Evolutionary conservation across 2,329 filamentous ascomycete genomes (phyloP).

Genomic region (Lojkania enalia): DNA sequence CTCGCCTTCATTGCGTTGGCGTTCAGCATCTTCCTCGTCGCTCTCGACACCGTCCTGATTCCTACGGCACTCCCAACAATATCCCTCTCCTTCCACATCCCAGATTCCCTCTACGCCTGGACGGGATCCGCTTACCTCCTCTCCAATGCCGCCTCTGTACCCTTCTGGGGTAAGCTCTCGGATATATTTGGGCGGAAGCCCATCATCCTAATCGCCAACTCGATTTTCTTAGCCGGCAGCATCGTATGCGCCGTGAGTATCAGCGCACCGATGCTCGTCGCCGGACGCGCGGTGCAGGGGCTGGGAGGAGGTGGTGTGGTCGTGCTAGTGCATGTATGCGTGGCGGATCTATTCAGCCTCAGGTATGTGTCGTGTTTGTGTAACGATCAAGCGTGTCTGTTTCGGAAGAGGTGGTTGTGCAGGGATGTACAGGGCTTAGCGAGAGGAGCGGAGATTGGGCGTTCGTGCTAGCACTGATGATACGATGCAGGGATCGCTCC

Average conservation of each 20-base stretch:
- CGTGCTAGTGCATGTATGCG: conserved; percentile 57
- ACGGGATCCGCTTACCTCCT: conserved; percentile 59
- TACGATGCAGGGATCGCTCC: conserved; percentile 49
- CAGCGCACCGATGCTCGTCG: conserved; percentile 57
- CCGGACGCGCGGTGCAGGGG: conserved; percentile 58
- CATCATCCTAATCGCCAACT: conserved; percentile 38
- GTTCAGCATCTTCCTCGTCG: conserved; percentile 47
- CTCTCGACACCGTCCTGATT: conserved; percentile 59
- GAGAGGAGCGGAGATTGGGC: background rate
- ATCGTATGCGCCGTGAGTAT: conserved; percentile 54
- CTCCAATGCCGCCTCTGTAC: conserved; percentile 43
- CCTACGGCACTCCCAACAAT: conserved; percentile 70
- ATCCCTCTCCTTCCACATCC: conserved; percentile 61
- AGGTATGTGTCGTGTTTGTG: conserved; percentile 24
- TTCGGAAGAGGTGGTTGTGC: background rate
- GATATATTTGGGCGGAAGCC: conserved; percentile 46
- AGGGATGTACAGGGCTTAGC: background rate
- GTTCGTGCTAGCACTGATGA: conserved; percentile 12
- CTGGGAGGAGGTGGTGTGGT: conserved; percentile 58
- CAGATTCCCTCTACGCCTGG: conserved; percentile 75
- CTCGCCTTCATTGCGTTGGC: conserved; percentile 36
- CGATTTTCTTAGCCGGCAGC: conserved; percentile 54
- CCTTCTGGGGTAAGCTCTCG: conserved; percentile 47
- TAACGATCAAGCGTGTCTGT: background rate
- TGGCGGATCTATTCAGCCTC: conserved; percentile 58